Base-by-base conservation (phyloP, 1,284 basidiomycete genomes). In the Prillingera fragicola region DNA sequence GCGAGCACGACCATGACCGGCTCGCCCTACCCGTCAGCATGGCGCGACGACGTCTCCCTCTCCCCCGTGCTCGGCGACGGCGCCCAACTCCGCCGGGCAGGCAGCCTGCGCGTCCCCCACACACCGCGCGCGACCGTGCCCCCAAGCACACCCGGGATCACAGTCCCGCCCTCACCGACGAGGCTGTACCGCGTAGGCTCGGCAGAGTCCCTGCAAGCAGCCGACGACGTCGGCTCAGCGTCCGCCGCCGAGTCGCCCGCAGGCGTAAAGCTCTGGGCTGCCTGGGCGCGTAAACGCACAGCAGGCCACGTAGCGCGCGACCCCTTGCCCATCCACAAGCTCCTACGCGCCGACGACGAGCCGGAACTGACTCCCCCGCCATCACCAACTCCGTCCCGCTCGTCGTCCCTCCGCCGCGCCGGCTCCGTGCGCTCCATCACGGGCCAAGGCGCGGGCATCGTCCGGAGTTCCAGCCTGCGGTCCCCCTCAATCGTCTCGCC, bases 11-110 rank as follows among this genome's bases (percentile, higher is more conserved):
- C 25, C 41, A 41, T 32, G 41, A 57, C 39, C 48, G 56, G 46
- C 3, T 58, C 53, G 32, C 66, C 64, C 5, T 66, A 64, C 33
- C 66, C 63, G 2, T 60, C 58, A 0, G 63, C 65, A 4, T 63
- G 60, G 60, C 33, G 62, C 17, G 53, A 39, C 7, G 51, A 49
- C 46, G 40, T 37, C 29, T 38, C 32, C 46, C 18, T 9, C 18
- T 19, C 42, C 8, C 46, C 53, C 7, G 45, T 67, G 1, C 41
- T 50, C 15, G 40, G 65, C 36, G 58, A 48, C 3, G 63, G 62
- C 18, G 35, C 22, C 35, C 24, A 37, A 18, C 17, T 37, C 5
- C 35, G 35, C 3, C 24, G 35, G 15, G 35, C 35, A 8, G 27
- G 25, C 24, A 37, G 35, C 35, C 35, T 37, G 24, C 9, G 13